phyloP scores from a whole-genome alignment of 169 alveolate genomes.

The Cryptosporidium felis region DNA sequence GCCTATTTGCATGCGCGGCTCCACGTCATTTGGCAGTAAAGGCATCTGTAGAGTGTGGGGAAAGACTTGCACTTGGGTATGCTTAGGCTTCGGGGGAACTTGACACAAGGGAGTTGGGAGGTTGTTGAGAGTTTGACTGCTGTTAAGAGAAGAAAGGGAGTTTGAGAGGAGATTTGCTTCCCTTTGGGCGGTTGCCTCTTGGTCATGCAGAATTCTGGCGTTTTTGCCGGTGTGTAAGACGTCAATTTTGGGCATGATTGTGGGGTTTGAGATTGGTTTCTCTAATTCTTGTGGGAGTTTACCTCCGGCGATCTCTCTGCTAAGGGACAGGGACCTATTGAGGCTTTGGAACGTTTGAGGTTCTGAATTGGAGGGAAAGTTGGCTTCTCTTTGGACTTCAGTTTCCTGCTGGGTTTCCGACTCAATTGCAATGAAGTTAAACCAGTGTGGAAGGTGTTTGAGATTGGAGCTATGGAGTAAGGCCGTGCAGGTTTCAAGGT shows the following conservation, averaged over 20 bases:
- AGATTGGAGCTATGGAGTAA: conserved; percentile 2
- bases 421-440: conserved; percentile 29
- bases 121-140: background rate
- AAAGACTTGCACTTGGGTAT: no score
- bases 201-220: conserved; percentile 66
- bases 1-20: background rate
- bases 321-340: conserved; percentile 5
- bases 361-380: background rate
- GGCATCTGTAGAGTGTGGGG: conserved; percentile 44
- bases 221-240: conserved; percentile 61
- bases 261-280: background rate
- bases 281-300: conserved; percentile 10
- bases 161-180: conserved; percentile 44
- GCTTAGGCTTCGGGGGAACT: background rate
- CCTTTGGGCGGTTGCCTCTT: conserved; percentile 66
- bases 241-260: conserved; percentile 41
- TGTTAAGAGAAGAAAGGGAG: conserved; percentile 24
- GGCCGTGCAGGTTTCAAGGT: conserved; percentile 64
- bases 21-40: conserved; percentile 22
- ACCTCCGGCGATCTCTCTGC: background rate
- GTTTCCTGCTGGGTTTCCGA: conserved; percentile 33
- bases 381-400: background rate
- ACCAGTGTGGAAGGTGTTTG: conserved; percentile 60
- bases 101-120: background rate
- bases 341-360: background rate